Conservation (phyloP, 2,329 filamentous ascomycete genomes). For the Colletotrichum scovillei region DNA sequence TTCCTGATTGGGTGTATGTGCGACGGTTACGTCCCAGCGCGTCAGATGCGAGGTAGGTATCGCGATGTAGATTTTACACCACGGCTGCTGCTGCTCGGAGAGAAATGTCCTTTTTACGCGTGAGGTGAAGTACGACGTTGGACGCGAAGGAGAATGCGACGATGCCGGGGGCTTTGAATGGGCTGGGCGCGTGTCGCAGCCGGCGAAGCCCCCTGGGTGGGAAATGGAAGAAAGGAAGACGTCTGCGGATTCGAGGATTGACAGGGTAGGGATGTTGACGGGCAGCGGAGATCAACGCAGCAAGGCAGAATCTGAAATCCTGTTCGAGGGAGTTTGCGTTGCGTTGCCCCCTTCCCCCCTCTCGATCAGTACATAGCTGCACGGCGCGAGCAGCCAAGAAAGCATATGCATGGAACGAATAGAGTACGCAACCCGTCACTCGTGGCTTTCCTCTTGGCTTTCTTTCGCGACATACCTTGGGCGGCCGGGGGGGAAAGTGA, state of each 20-base stretch:
- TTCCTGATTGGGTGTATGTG: neutral
- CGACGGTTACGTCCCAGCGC: neutral
- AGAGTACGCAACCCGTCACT: neutral
- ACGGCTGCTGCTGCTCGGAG: neutral
- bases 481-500: neutral
- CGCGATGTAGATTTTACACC: neutral
- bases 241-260: neutral
- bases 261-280: conserved; percentile 33
- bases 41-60: neutral
- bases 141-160: neutral
- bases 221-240: neutral
- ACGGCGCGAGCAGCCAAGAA: neutral
- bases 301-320: neutral
- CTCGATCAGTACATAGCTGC: neutral
- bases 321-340: neutral
- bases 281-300: conserved; percentile 23
- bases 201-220: too few species aligned
- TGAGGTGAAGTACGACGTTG: neutral
- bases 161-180: neutral
- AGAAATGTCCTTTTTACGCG: neutral
- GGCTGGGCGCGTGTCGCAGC: neutral
- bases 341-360: neutral
- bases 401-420: neutral
- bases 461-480: neutral
- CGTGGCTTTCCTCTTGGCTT: neutral